These are phyloP conservation scores for Termitomyces titanicus DNA, from an alignment of 768 basidiomycete species.

Conservation along the genomic window DNA sequence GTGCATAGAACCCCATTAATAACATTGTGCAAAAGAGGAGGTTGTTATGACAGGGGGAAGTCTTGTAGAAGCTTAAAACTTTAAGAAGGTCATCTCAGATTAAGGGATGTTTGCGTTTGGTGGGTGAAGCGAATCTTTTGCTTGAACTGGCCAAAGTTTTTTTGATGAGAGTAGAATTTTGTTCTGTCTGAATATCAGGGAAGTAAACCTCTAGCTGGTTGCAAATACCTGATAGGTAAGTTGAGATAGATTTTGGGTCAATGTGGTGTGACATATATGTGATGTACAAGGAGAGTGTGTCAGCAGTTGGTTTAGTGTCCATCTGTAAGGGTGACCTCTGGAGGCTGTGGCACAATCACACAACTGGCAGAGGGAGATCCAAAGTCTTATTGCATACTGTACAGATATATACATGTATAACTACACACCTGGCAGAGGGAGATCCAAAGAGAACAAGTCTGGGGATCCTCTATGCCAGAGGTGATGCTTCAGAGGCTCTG, in stretches of 20 bases:
- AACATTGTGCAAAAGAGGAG: background rate
- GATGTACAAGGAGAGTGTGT: conserved; percentile 29
- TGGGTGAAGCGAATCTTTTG: background rate
- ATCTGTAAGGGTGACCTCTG: too few species aligned
- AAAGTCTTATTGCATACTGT: too few species aligned
- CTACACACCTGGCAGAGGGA: too few species aligned
- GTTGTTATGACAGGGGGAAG: background rate
- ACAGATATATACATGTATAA: too few species aligned
- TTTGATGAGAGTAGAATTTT: background rate
- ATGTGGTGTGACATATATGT: conserved; percentile 30
- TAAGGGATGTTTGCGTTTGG: background rate
- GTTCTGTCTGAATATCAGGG: conserved; percentile 21
- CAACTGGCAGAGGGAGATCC: too few species aligned
- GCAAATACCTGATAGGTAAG: conserved; percentile 37
- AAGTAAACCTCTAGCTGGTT: conserved; percentile 27
- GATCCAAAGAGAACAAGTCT: too few species aligned
- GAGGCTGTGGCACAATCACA: too few species aligned
- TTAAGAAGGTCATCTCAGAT: background rate
- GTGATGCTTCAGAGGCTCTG: too few species aligned
- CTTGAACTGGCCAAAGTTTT: background rate
- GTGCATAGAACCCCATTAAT: conserved; percentile 1
- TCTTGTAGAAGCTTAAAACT: background rate
- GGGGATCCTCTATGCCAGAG: too few species aligned
- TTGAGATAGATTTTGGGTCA: conserved; percentile 15
- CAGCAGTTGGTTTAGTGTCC: conserved; percentile 16